Conservation (phyloP, 139 green algal genomes). For the Mesotaenium endlicherianum region DNA sequence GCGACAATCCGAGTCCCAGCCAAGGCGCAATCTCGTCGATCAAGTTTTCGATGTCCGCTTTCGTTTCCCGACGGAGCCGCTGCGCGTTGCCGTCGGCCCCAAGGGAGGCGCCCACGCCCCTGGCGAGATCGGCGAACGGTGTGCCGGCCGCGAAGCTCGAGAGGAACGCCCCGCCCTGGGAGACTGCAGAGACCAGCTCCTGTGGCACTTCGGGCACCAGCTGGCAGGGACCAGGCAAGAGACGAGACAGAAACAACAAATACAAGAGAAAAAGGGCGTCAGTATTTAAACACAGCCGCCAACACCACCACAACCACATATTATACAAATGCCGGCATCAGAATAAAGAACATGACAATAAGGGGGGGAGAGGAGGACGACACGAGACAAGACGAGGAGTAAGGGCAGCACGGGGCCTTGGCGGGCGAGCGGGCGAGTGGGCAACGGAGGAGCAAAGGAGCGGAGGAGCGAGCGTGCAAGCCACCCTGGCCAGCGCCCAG, state of each 20-base stretch:
- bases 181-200: not conserved
- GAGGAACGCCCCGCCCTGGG: not conserved
- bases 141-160: constrained; percentile 3
- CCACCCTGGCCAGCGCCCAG: too few relatives aligned
- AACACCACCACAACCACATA: not conserved
- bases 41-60: constrained; percentile 27
- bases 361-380: not conserved
- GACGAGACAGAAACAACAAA: not conserved
- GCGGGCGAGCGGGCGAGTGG: too few relatives aligned
- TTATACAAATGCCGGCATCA: not conserved
- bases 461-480: too few relatives aligned
- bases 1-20: too few relatives aligned
- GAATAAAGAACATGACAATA: not conserved
- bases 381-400: not conserved
- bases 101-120: not conserved
- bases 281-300: not conserved
- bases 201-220: constrained; percentile 23
- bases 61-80: not conserved
- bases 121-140: constrained; percentile 25
- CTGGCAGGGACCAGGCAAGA: not conserved
- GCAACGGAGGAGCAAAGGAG: too few relatives aligned
- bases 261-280: not conserved
- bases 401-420: not conserved
- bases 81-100: not conserved
- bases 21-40: constrained; percentile 32